These are phyloP conservation scores for Xylaria arbuscula DNA, from an alignment of 2,329 filamentous ascomycete genomes.

Conservation along the genomic window DNA sequence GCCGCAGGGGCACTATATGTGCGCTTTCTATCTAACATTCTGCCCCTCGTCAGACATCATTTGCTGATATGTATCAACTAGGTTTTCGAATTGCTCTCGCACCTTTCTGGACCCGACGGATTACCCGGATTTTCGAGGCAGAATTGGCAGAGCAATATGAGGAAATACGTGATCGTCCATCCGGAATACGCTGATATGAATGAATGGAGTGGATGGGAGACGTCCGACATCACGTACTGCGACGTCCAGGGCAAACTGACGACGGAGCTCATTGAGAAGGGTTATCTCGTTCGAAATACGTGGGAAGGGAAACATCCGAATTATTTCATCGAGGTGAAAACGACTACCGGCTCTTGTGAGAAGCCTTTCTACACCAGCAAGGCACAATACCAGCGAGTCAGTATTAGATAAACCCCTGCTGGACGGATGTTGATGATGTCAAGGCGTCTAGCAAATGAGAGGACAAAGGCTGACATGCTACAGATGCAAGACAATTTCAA, in stretches of 20 bases:
- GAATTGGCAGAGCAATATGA: constrained; percentile 64
- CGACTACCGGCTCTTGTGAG: constrained; percentile 53
- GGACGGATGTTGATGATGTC: background rate
- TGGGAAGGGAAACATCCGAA: constrained; percentile 49
- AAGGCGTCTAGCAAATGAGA: background rate
- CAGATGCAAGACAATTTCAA: background rate
- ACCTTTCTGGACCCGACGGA: constrained; percentile 40
- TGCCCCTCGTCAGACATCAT: constrained; percentile 43
- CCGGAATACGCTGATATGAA: constrained; percentile 55
- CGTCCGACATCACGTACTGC: constrained; percentile 59
- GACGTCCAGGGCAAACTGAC: constrained; percentile 54
- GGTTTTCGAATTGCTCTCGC: constrained; percentile 57
- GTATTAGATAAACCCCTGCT: constrained; percentile 34
- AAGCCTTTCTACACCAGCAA: constrained; percentile 61
- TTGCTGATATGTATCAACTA: constrained; percentile 46
- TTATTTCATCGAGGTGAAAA: constrained; percentile 65
- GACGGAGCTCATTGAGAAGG: constrained; percentile 49
- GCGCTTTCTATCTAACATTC: constrained; percentile 46
- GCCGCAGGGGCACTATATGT: constrained; percentile 42
- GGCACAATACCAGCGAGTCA: constrained; percentile 56
- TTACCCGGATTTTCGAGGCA: constrained; percentile 51
- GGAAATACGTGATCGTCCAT: constrained; percentile 54
- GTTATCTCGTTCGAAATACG: constrained; percentile 46
- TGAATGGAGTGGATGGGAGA: constrained; percentile 57
- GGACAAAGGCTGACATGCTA: background rate